phyloP scores from a whole-genome alignment of 164 flowering plant species.

The Stephania japonica region DNA sequence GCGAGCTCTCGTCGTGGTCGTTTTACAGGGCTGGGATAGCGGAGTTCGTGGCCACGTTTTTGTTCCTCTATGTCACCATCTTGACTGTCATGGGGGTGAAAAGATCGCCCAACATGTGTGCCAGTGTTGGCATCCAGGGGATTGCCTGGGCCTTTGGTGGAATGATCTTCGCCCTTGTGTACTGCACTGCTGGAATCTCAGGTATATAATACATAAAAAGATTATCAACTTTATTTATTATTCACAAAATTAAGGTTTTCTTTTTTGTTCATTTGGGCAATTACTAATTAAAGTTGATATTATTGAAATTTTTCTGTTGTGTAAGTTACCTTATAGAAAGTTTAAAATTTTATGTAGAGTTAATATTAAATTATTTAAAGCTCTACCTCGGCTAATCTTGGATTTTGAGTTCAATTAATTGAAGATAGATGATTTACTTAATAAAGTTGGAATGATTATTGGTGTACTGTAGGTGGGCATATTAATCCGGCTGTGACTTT shows the following conservation, averaged over 20 bases:
- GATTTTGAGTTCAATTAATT: no score
- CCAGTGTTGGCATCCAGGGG: constrained; percentile 63
- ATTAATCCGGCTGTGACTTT: constrained; percentile 90
- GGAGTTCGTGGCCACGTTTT: constrained; percentile 77
- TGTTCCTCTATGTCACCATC: constrained; percentile 59
- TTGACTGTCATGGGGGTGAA: constrained; percentile 71
- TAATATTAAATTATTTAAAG: no score
- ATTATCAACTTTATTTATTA: no score
- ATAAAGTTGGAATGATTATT: no score
- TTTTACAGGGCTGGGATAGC: constrained; percentile 90
- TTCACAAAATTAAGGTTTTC: no score
- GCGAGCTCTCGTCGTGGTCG: constrained; percentile 52
- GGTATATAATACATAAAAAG: constrained; percentile 18
- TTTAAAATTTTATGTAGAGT: no score
- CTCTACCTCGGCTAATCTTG: no score
- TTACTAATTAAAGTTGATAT: no score
- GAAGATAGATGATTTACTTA: no score
- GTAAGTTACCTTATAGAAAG: no score
- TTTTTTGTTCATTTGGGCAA: no score
- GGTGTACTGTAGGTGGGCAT: constrained; percentile 49
- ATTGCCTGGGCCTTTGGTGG: constrained; percentile 52
- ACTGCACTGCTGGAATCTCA: constrained; percentile 86
- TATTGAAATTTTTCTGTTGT: no score
- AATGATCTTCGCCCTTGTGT: constrained; percentile 82
- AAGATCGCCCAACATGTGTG: constrained; percentile 34